Conservation (phyloP, 2,329 filamentous ascomycete genomes). For the Emergomyces orientalis region DNA sequence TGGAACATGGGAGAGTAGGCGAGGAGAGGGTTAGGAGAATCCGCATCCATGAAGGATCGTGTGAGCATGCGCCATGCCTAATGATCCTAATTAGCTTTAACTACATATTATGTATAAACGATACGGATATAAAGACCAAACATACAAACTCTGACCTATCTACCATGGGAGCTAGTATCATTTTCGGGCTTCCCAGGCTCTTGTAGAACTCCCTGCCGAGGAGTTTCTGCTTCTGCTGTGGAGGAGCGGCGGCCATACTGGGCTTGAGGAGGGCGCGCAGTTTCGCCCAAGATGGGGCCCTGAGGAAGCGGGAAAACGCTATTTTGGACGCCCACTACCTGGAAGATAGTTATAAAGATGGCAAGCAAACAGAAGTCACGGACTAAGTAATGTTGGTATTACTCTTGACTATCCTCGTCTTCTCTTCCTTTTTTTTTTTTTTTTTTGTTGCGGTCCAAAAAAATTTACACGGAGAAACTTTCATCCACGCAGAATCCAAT, state of each 20-base stretch:
- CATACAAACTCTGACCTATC: conserved; percentile 95
- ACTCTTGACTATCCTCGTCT: not conserved
- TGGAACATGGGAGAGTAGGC: conserved; percentile 97
- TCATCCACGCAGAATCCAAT: not conserved
- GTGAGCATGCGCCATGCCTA: conserved; percentile 95
- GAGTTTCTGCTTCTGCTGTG: conserved; percentile 48
- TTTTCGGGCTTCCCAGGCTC: conserved; percentile 84
- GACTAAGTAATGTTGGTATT: not conserved
- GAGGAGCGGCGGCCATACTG: not conserved
- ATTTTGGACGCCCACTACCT: not conserved
- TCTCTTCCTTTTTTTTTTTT: not conserved
- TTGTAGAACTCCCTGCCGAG: conserved; percentile 87
- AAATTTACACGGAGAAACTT: not conserved
- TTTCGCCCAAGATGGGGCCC: not conserved
- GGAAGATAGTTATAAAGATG: not conserved
- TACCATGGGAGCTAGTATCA: conserved; percentile 92
- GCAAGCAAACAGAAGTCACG: not conserved
- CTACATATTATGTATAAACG: not conserved
- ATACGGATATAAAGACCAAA: conserved; percentile 14
- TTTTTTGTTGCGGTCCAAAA: not conserved
- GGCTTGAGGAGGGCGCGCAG: not conserved
- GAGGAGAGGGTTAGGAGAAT: conserved; percentile 57
- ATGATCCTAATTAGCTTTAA: not conserved
- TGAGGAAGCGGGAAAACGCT: not conserved
- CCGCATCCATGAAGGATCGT: conserved; percentile 73